Conservation (phyloP, 805 yeast species). For the Metschnikowia gelsemii region DNA sequence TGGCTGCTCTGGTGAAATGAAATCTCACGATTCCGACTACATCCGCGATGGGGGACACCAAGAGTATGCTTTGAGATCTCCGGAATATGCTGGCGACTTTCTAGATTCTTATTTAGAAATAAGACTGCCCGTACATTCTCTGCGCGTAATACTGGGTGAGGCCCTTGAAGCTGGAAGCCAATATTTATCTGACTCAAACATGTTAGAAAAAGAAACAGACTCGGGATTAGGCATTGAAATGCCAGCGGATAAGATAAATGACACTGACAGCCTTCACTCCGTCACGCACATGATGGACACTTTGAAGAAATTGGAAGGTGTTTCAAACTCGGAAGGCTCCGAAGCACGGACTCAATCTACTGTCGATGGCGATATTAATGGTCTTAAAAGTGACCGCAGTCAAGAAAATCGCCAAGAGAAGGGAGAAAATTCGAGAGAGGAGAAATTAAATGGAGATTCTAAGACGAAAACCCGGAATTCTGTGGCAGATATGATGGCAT, state of each 20-base stretch:
- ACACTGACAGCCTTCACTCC: neutral
- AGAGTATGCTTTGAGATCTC: slow-evolving; percentile 9
- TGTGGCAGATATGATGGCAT: slow-evolving; percentile 30
- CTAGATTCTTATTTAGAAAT: slow-evolving; percentile 19
- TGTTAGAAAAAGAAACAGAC: neutral
- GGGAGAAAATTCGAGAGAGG: neutral
- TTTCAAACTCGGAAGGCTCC: neutral
- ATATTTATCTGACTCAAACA: neutral
- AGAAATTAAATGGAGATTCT: no score
- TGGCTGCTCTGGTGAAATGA: neutral
- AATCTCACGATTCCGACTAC: neutral
- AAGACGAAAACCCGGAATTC: slow-evolving; percentile 26
- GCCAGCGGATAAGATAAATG: neutral
- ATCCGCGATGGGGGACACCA: neutral
- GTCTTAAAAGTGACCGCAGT: neutral
- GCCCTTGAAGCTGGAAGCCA: neutral
- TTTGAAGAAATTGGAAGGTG: slow-evolving; percentile 4
- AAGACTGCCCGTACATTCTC: slow-evolving; percentile 7
- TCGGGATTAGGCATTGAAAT: slow-evolving; percentile 9
- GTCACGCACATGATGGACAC: slow-evolving; percentile 12
- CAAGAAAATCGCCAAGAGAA: neutral
- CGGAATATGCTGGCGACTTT: slow-evolving; percentile 19
- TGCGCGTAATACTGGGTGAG: neutral
- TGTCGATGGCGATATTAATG: neutral
- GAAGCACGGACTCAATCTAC: neutral